Percentiles rank a stretch among this genome's conserved stretches.
Conservation (phyloP, 768 basidiomycete species). For the Tulasnella sp. region DNA sequence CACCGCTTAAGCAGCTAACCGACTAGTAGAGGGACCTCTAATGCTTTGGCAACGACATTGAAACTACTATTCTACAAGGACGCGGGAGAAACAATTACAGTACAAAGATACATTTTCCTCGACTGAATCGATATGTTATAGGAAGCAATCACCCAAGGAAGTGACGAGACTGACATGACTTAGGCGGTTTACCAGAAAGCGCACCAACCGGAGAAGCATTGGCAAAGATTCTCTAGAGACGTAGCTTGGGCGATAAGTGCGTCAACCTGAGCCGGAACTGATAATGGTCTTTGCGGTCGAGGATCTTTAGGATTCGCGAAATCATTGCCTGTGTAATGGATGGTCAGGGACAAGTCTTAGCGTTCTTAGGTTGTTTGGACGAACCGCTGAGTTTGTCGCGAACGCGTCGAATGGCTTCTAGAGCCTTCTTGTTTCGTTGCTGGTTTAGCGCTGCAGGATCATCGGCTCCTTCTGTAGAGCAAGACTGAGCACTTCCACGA, state of each 20-base stretch:
- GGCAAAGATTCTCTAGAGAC: constrained; percentile 90
- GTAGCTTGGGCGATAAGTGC: constrained; percentile 91
- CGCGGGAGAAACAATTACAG: neutral
- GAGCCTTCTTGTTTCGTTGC: constrained; percentile 83
- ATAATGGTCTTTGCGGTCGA: constrained; percentile 41
- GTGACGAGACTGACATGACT: neutral
- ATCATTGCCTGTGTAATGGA: constrained; percentile 61
- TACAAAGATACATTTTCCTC: neutral
- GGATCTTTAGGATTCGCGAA: constrained; percentile 71
- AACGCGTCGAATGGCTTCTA: constrained; percentile 91
- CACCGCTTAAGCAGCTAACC: neutral
- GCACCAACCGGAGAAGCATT: constrained; percentile 93
- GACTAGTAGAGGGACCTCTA: neutral
- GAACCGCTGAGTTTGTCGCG: constrained; percentile 89
- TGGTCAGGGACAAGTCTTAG: neutral
- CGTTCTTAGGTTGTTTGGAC: constrained; percentile 27
- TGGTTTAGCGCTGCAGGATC: constrained; percentile 66
- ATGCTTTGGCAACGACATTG: neutral
- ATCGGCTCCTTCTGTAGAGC: constrained; percentile 42
- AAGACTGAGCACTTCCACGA: neutral
- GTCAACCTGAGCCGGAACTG: constrained; percentile 83
- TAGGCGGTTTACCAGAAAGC: constrained; percentile 30
- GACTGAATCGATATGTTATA: neutral
- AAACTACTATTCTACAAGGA: neutral
- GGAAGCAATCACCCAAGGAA: neutral